phyloP scores from a whole-genome alignment of 176 grass and related monocot species.

The Paspalum vaginatum region DNA sequence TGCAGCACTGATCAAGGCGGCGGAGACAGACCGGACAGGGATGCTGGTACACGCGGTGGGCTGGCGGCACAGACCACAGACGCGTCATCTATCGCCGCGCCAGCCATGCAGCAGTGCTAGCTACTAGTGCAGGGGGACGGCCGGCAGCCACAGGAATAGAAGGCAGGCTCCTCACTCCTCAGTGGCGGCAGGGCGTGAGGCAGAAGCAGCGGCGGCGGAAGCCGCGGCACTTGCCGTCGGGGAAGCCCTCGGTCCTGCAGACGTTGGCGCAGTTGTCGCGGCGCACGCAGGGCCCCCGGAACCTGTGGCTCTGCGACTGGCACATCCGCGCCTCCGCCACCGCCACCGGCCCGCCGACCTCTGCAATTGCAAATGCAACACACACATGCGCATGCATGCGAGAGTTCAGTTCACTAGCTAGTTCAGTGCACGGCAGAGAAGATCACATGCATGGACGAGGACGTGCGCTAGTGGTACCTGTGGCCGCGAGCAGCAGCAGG shows the following conservation, averaged over 20 bases:
- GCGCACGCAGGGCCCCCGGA: conserved; percentile 63
- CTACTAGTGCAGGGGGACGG: too few species aligned
- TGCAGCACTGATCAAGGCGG: too few species aligned
- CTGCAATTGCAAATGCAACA: conserved; percentile 10
- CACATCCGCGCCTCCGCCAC: conserved; percentile 70
- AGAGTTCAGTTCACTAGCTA: not conserved
- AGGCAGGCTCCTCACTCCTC: too few species aligned
- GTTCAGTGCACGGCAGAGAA: too few species aligned
- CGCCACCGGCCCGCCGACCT: conserved; percentile 46
- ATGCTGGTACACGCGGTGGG: too few species aligned
- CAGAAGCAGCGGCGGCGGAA: conserved; percentile 77
- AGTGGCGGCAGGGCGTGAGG: conserved; percentile 40
- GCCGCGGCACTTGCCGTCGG: conserved; percentile 57
- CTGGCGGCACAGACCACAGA: too few species aligned
- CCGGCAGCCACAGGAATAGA: too few species aligned
- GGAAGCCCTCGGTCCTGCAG: conserved; percentile 80
- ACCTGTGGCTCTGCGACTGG: conserved; percentile 70
- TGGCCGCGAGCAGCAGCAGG: conserved; percentile 41
- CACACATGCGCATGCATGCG: not conserved
- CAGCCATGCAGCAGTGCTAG: too few species aligned
- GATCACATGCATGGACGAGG: too few species aligned
- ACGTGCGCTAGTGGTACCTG: conserved; percentile 32
- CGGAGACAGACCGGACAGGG: too few species aligned
- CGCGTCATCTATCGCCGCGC: too few species aligned
- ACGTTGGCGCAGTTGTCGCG: conserved; percentile 63